Evolutionary conservation across 495 filamentous ascomycete genomes (phyloP).

Genomic region (Penicillium canescens): DNA sequence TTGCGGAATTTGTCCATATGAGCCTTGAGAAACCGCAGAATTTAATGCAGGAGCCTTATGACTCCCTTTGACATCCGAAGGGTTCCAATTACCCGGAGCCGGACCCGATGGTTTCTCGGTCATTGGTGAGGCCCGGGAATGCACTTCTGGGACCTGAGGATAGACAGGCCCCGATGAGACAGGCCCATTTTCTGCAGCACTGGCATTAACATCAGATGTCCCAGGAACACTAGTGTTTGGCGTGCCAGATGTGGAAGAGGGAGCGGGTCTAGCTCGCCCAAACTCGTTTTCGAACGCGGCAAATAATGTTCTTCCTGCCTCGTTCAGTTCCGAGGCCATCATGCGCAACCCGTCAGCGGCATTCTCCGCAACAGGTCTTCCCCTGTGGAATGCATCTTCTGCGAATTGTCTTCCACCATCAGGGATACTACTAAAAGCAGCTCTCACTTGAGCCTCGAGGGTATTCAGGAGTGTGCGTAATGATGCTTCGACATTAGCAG

Average conservation of each 20-base stretch:
- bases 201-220: background rate
- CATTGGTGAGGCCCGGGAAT: background rate
- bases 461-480: conserved; percentile 41
- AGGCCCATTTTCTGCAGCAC: conserved; percentile 1
- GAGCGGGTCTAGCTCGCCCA: conserved; percentile 12
- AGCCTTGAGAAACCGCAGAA: too few relatives aligned
- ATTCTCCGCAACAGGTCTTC: conserved; percentile 41
- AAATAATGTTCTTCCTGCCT: conserved; percentile 42
- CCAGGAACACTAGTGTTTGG: conserved; percentile 1
- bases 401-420: conserved; percentile 36
- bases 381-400: conserved; percentile 35
- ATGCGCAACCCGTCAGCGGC: conserved; percentile 41
- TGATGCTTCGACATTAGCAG: conserved; percentile 41
- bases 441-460: conserved; percentile 44
- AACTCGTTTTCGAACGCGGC: conserved; percentile 44
- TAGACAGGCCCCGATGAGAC: background rate
- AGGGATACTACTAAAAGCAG: conserved; percentile 43
- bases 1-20: background rate
- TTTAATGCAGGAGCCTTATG: too few relatives aligned
- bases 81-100: background rate
- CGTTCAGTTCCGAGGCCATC: conserved; percentile 47
- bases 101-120: background rate
- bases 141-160: background rate
- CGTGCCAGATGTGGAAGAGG: conserved; percentile 1
- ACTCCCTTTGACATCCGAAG: background rate